Percentiles rank a stretch among this genome's conserved stretches.
Evolutionary conservation across 371 early-diverging fungal species (phyloP).

Genomic region (Mortierella sp.): DNA sequence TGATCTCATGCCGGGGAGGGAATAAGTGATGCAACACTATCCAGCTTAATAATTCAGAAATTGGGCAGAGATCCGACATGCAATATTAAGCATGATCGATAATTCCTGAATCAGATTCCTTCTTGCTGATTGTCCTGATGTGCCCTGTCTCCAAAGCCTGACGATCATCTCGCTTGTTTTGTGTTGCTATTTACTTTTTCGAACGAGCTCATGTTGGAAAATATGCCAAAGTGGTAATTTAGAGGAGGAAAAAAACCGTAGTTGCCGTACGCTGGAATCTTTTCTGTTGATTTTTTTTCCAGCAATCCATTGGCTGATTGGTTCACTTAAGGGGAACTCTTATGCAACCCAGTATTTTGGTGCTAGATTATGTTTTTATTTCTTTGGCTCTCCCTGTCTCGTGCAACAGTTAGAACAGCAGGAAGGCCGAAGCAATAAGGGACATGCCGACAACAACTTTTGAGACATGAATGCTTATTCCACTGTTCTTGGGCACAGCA

Average conservation of each 20-base stretch:
- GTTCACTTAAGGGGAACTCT: no score
- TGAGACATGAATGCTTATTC: slow-evolving; percentile 28
- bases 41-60: no score
- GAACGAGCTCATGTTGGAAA: slow-evolving; percentile 54
- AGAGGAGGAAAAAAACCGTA: slow-evolving; percentile 51
- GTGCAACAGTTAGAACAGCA: slow-evolving; percentile 34
- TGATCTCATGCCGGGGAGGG: not conserved
- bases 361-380: not conserved
- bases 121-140: slow-evolving; percentile 6
- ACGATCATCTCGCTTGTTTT: not conserved
- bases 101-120: not conserved
- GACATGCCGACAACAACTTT: slow-evolving; percentile 28
- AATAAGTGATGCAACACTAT: no score
- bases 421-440: slow-evolving; percentile 27
- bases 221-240: slow-evolving; percentile 51
- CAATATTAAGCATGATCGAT: not conserved
- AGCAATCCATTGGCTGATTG: not conserved
- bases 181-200: slow-evolving; percentile 41
- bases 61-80: slow-evolving; percentile 12
- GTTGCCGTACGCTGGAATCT: slow-evolving; percentile 24
- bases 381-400: not conserved
- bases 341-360: not conserved
- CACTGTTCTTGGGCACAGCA: slow-evolving; percentile 22
- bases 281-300: slow-evolving; percentile 16
- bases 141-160: not conserved